Conservation (phyloP, 345 rosid genomes). For the Eucalyptus rudis region DNA sequence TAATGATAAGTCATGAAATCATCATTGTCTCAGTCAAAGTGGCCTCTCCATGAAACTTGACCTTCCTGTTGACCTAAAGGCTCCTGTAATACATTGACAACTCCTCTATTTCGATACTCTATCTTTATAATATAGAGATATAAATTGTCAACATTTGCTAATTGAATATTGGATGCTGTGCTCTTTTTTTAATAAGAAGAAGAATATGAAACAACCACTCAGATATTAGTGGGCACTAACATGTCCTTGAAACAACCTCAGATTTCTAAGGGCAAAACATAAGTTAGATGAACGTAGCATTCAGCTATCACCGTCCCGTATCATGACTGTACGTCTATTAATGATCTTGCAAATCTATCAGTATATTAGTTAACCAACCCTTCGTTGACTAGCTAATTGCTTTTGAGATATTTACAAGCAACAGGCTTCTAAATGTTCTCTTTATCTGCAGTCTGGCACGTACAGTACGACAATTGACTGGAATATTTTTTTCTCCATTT, state of each 20-base stretch:
- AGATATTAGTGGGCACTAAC: background rate
- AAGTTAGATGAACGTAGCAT: background rate
- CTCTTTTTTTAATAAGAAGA: background rate
- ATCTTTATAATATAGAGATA: background rate
- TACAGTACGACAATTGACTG: background rate
- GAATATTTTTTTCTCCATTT: background rate
- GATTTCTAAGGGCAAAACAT: background rate
- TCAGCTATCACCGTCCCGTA: background rate
- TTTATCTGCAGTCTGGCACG: background rate
- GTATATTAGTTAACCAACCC: background rate
- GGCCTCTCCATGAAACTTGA: background rate
- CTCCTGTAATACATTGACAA: background rate
- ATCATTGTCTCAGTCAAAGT: background rate
- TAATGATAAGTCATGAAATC: background rate
- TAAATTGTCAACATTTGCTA: background rate
- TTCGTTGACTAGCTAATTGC: background rate
- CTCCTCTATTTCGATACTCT: background rate
- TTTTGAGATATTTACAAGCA: background rate
- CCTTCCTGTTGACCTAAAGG: background rate
- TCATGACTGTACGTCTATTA: background rate
- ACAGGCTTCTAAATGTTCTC: background rate
- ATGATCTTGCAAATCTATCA: background rate
- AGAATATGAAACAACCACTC: background rate
- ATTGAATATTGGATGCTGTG: background rate
- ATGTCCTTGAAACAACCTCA: background rate